A percentile compares a stretch with the other conserved stretches of the same genome.
Conservation (phyloP, 805 yeast species). For the Candida suzukii region DNA sequence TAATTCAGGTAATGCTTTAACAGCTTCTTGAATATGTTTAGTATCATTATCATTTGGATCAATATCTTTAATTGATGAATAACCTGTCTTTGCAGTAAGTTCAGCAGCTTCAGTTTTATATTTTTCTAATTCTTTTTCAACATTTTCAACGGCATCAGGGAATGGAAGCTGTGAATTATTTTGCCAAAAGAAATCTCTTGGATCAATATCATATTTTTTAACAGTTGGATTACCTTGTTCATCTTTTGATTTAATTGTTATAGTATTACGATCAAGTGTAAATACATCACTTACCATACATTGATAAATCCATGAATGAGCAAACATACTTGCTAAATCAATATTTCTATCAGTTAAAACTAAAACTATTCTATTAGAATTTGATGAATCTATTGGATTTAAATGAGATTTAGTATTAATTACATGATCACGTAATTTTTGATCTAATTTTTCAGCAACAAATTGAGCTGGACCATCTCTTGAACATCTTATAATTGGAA, state of each 20-base stretch:
- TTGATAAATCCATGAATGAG: constrained; percentile 97
- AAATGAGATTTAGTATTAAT: constrained; percentile 48
- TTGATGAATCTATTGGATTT: constrained; percentile 5
- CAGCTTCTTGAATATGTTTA: constrained; percentile 72
- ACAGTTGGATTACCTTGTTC: constrained; percentile 28
- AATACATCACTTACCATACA: constrained; percentile 94
- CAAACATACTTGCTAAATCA: constrained; percentile 88
- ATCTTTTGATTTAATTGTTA: constrained; percentile 41
- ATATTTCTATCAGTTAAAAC: constrained; percentile 81
- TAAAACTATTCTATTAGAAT: constrained; percentile 60
- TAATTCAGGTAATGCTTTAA: constrained; percentile 85
- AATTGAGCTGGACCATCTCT: constrained; percentile 94
- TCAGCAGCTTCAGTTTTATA: constrained; percentile 88
- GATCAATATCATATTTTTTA: constrained; percentile 81
- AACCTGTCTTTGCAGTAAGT: constrained; percentile 69
- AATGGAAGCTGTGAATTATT: constrained; percentile 82
- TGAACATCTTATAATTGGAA: constrained; percentile 89
- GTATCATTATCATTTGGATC: constrained; percentile 60
- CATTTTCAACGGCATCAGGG: constrained; percentile 98
- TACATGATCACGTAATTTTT: constrained; percentile 77
- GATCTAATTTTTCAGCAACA: constrained; percentile 81
- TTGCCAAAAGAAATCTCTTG: constrained; percentile 89
- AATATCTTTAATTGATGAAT: constrained; percentile 67
- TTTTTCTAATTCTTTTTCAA: constrained; percentile 71
- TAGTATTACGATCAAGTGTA: constrained; percentile 73